Percentiles rank a stretch among this genome's conserved stretches.
These are phyloP conservation scores for Mortierella antarctica DNA, from an alignment of 192 early-diverging fungal genomes.

Conservation along the genomic window DNA sequence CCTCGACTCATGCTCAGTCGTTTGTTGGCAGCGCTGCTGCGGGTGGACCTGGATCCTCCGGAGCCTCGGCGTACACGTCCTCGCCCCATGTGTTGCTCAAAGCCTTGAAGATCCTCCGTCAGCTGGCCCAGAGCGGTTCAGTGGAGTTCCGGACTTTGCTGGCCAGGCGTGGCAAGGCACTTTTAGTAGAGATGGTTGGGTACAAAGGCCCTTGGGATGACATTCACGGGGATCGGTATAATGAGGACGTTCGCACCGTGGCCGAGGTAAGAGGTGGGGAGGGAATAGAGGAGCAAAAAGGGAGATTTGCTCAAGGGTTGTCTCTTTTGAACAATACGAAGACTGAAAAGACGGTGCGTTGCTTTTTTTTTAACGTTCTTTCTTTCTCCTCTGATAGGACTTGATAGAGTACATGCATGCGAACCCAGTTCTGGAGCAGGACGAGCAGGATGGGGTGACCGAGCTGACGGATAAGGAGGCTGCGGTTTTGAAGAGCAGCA, in stretches of 20 bases:
- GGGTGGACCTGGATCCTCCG: not conserved
- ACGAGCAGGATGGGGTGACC: not conserved
- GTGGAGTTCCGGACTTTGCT: slow-evolving; percentile 25
- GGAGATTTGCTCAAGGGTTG: not conserved
- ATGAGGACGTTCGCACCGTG: slow-evolving; percentile 30
- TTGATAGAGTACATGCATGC: slow-evolving; percentile 49
- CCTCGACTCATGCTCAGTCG: not conserved
- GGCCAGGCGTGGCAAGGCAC: slow-evolving; percentile 24
- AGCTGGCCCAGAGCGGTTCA: slow-evolving; percentile 41
- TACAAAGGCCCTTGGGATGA: slow-evolving; percentile 47
- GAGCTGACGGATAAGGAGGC: slow-evolving; percentile 20
- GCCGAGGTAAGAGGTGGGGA: slow-evolving; percentile 21
- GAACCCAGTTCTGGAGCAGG: slow-evolving; percentile 35
- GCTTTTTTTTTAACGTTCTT: not conserved
- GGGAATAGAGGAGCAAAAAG: not conserved
- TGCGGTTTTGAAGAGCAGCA: slow-evolving; percentile 24
- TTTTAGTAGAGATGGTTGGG: slow-evolving; percentile 21
- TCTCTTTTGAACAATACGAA: not conserved
- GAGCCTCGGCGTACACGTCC: slow-evolving; percentile 13
- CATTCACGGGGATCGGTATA: slow-evolving; percentile 38
- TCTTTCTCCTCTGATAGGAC: slow-evolving; percentile 9
- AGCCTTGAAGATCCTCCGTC: slow-evolving; percentile 47
- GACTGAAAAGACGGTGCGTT: not conserved
- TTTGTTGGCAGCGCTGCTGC: not conserved
- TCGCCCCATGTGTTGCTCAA: slow-evolving; percentile 41